These are phyloP conservation scores for Crithidia brevicula DNA, from an alignment of 208 protist genomes.

Conservation along the genomic window DNA sequence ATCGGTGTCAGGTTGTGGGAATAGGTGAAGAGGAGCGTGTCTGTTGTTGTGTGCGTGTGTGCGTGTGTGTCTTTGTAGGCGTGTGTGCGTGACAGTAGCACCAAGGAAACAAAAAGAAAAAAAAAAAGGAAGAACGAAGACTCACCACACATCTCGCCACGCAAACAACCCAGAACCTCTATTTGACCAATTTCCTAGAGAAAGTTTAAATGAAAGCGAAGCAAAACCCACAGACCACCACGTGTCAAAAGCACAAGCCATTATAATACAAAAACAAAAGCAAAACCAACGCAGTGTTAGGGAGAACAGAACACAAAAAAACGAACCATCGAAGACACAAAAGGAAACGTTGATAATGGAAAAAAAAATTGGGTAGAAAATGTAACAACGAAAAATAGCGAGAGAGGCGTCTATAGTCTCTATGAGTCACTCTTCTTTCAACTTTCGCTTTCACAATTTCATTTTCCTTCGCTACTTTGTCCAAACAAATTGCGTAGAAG, in stretches of 20 bases:
- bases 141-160: background rate
- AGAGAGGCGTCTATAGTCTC: no score
- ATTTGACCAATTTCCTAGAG: no score
- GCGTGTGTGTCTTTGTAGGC: background rate
- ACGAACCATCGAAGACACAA: constrained; percentile 9
- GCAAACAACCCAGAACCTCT: no score
- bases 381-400: background rate
- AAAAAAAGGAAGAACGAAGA: background rate
- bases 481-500: no score
- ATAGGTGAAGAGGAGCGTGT: background rate
- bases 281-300: constrained; percentile 9
- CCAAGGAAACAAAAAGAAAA: background rate
- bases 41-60: constrained; percentile 1
- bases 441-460: no score
- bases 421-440: no score
- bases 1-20: no score
- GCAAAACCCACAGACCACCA: no score
- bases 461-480: no score
- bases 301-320: constrained; percentile 6
- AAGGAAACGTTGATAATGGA: constrained; percentile 1
- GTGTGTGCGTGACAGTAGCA: background rate
- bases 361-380: constrained; percentile 10
- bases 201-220: no score
- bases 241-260: no score
- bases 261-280: constrained; percentile 20